Percentiles rank a stretch among this genome's conserved stretches.
These are phyloP conservation scores for Cenchrus purpureus DNA, from an alignment of 176 grass and related monocot genomes.

Conservation along the genomic window DNA sequence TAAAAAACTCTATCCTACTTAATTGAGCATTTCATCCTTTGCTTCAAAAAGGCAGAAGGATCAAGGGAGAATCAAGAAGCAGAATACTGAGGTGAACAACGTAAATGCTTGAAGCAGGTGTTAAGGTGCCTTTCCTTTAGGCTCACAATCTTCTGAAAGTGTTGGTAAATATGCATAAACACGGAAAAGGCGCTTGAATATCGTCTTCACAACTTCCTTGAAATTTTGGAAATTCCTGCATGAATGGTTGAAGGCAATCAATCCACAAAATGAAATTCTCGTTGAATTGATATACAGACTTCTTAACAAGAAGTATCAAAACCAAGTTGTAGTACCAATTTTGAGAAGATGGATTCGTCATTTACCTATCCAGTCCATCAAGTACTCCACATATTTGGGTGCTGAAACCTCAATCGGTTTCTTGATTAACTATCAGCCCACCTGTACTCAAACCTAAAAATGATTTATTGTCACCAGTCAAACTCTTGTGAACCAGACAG, in stretches of 20 bases:
- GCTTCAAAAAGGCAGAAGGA: background rate
- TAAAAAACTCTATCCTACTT: too few species aligned
- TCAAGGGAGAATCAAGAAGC: background rate
- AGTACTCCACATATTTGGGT: constrained; percentile 95
- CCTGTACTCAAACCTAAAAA: constrained; percentile 88
- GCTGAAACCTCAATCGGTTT: constrained; percentile 97
- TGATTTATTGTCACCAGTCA: background rate
- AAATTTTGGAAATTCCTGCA: constrained; percentile 93
- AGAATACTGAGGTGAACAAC: constrained; percentile 87
- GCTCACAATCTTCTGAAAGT: constrained; percentile 95
- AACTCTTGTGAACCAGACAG: background rate
- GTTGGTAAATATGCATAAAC: constrained; percentile 98
- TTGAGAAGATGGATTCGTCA: constrained; percentile 89
- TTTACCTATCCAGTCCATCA: constrained; percentile 99
- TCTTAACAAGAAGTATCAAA: background rate
- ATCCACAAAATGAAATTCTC: background rate
- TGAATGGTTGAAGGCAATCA: background rate
- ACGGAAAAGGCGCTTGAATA: constrained; percentile 94
- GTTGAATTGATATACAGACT: background rate
- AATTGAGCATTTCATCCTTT: too few species aligned
- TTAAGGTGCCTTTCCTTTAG: constrained; percentile 99
- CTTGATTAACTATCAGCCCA: constrained; percentile 98
- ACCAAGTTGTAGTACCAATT: constrained; percentile 58
- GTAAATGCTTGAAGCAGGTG: constrained; percentile 99
- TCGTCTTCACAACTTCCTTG: constrained; percentile 79